Evolutionary conservation across 2,329 filamentous ascomycete species (phyloP), one percentile per base, ranked within the genome.

Genomic region (Metarhizium humberi): DNA sequence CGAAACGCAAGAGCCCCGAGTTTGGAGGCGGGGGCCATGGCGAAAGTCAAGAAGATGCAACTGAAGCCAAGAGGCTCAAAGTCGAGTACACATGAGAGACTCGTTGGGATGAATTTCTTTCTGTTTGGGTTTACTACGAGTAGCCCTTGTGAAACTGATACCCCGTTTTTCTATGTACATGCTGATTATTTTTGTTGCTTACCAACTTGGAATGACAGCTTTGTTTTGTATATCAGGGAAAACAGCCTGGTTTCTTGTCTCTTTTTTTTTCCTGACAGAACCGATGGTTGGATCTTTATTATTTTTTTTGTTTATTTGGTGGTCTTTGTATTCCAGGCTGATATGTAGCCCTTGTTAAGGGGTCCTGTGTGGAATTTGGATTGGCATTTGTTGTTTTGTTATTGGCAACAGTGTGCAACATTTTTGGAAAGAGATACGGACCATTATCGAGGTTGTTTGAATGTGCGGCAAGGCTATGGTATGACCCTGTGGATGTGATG

Each of bases 1-100:
- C 70, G n/a, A 83, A 83, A 67, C 71, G 80, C 57, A 84, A 83
- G 68, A 83, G 78, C 56, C 79, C 79, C 1, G 80, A 83, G 8
- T 70, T 73, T 40, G 73, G 70, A 51, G 67, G 66, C 11, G 69
- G 66, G n/a, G 70, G 71, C 2, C 66, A 71, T 2, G 66, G 67
- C 8, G 77, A 79, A 30, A 65, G 69, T 3, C 66, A 71, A 3
- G 77, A 78, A 29, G 61, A 64, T 43, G 67, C 67, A 18, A 70
- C 68, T n/a, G 79, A 82, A 30, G 62, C 76, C 8, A 84, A 83
- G 67, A 71, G 80, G 53, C 63, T 79, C 57, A 79, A 75, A 64
- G 75, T 81, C 47, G 79, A 81, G 18, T 78, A 59, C 30, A 42
- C 56, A 13, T 58, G 42, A 50, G 16, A 36, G 7, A 30, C 0